Evolutionary conservation across 2,329 filamentous ascomycete genomes (phyloP), one percentile per base, ranked within the genome.

Genomic region (Zopfia rhizophila): DNA sequence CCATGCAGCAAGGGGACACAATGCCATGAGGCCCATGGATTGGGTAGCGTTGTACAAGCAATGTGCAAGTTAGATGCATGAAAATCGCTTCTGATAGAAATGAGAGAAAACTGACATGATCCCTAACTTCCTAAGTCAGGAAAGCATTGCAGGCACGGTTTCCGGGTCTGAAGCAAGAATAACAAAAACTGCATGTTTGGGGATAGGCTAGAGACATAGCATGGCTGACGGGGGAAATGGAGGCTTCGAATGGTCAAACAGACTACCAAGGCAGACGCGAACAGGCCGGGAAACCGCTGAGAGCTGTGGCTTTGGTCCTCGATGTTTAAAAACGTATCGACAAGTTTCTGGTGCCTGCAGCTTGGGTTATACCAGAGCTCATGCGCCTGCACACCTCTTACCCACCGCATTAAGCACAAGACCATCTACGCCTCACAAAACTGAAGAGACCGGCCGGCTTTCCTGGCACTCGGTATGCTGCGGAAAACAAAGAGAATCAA

Each of bases 81-180:
- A n/a, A n/a, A n/a, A 25, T 41, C 23, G 39, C 4, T 45, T 24
- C 6, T n/a, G 19, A 19, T 22, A 23, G 14, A 12, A 7, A 22
- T n/a, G 17, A 36, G 25, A n/a, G n/a, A n/a, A n/a, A n/a, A n/a
- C 8, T n/a, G 23, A 17, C 24, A 42, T 42, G 48, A 39, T 47
- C 48, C 48, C 48, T 43, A 47, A 31, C n/a, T n/a, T 8, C 24
- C 14, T n/a, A 32, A 32, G 3, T 25, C 14, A 27, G 14, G 25
- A 30, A 4, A 13, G 24, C 13, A 10, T n/a, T n/a, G 21, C 31
- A 32, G 37, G 11, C n/a, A 43, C 25, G 33, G 32, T 21, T 22
- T 32, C n/a, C 33, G 35, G 14, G 14, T 4, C 40, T 48, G 36
- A 37, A 41, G 33, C 28, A 39, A 44, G 37, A 42, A 48, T 22